A percentile compares a stretch with the other conserved stretches of the same genome.
Conservation (phyloP, 2,329 filamentous ascomycete species). For the Septoria petroselini region DNA sequence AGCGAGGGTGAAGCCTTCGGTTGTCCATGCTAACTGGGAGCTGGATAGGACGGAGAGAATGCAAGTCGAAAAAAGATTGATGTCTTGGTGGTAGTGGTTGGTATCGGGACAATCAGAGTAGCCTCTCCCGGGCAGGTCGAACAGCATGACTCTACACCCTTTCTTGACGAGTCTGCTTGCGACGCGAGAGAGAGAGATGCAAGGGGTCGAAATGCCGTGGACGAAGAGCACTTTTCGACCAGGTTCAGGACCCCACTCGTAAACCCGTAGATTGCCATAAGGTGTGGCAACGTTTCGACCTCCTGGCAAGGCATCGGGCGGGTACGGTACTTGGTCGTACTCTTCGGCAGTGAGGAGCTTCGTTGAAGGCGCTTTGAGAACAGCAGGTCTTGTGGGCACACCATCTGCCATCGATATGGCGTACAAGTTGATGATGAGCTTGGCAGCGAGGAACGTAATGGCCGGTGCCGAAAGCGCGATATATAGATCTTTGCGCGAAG, state of each 20-base stretch:
- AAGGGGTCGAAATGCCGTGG: constrained; percentile 79
- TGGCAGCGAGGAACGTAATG: constrained; percentile 21
- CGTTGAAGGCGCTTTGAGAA: constrained; percentile 19
- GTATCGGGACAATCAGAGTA: constrained; percentile 71
- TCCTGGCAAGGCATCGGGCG: constrained; percentile 66
- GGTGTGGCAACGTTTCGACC: constrained; percentile 65
- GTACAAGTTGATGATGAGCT: constrained; percentile 15
- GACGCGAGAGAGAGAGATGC: constrained; percentile 64
- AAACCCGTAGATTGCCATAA: constrained; percentile 69
- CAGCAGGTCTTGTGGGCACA: constrained; percentile 9
- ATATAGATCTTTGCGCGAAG: constrained; percentile 23
- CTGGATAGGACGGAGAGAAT: constrained; percentile 68
- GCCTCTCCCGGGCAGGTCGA: constrained; percentile 74
- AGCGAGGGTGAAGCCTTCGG: constrained; percentile 62
- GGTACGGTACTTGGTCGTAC: constrained; percentile 53
- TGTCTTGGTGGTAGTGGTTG: constrained; percentile 65
- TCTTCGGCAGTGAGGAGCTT: constrained; percentile 17
- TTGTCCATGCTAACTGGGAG: constrained; percentile 62
- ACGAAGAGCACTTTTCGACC: constrained; percentile 71
- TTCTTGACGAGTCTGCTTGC: constrained; percentile 61
- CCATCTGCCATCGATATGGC: constrained; percentile 13
- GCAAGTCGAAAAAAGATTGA: constrained; percentile 69
- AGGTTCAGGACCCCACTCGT: constrained; percentile 73
- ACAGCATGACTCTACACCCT: constrained; percentile 75
- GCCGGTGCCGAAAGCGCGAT: constrained; percentile 27